Conservation (phyloP, 306 rosid genomes). For the Gynostemma pentaphyllum region DNA sequence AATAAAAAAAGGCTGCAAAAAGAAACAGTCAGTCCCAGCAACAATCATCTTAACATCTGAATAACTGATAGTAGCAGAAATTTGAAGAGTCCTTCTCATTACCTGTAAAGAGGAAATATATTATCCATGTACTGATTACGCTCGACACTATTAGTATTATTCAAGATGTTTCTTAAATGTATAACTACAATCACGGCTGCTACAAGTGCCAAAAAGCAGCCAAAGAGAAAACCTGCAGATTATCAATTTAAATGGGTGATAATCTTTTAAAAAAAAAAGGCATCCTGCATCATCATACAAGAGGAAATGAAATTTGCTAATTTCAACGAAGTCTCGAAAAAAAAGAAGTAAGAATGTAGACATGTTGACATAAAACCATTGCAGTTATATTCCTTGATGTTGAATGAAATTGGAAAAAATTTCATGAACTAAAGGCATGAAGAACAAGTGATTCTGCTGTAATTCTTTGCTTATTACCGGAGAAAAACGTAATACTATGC, state of each 20-base stretch:
- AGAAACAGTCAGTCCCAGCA: background rate
- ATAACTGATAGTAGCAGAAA: background rate
- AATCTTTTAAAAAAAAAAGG: background rate
- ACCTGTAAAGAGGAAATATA: slow-evolving; percentile 74
- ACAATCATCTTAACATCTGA: background rate
- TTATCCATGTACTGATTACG: slow-evolving; percentile 32
- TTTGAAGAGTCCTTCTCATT: background rate
- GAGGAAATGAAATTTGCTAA: too few relatives aligned
- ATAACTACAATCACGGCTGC: slow-evolving; percentile 33
- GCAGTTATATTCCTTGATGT: too few relatives aligned
- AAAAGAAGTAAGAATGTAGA: too few relatives aligned
- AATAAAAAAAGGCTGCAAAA: slow-evolving; percentile 57
- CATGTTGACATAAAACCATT: too few relatives aligned
- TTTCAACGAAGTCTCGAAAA: too few relatives aligned
- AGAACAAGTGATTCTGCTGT: background rate
- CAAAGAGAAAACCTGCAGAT: slow-evolving; percentile 33
- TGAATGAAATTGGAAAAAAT: too few relatives aligned
- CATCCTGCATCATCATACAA: too few relatives aligned
- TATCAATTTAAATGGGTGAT: background rate
- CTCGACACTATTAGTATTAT: slow-evolving; percentile 1
- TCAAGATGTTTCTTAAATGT: slow-evolving; percentile 43
- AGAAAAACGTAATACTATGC: slow-evolving; percentile 30
- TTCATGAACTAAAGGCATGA: background rate
- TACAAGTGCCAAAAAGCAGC: slow-evolving; percentile 38
- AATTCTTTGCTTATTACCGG: slow-evolving; percentile 22